phyloP scores from a whole-genome alignment of 306 rosid species.

The Herpetospermum pedunculosum region DNA sequence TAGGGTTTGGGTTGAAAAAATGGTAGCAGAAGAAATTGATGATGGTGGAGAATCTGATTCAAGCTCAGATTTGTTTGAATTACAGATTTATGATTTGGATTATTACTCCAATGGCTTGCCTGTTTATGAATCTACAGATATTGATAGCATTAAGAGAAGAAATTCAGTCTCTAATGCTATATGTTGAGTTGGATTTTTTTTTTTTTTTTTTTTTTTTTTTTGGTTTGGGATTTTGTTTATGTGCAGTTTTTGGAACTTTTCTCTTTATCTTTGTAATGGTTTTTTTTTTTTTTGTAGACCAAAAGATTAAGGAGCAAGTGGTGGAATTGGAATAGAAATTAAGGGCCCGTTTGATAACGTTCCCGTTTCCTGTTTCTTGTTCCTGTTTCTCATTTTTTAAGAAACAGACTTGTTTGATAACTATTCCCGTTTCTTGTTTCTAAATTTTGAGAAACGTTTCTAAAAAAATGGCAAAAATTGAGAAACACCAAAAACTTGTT shows the following conservation, averaged over 20 bases:
- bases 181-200: conserved; percentile 1
- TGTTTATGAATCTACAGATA: conserved; percentile 90
- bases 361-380: no score
- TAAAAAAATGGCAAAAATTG: no score
- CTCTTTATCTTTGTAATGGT: conserved; percentile 14
- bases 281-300: neutral
- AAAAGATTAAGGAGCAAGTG: neutral
- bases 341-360: no score
- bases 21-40: conserved; percentile 18
- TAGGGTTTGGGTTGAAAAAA: conserved; percentile 7
- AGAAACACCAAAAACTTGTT: no score
- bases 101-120: conserved; percentile 67
- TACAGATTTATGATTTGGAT: conserved; percentile 87
- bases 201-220: neutral
- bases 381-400: no score
- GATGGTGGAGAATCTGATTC: conserved; percentile 92
- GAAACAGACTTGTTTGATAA: no score
- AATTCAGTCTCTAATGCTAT: conserved; percentile 61
- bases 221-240: neutral
- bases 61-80: conserved; percentile 88
- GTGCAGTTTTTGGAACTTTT: neutral
- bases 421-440: no score
- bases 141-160: conserved; percentile 82
- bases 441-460: no score
- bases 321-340: neutral